Evolutionary conservation across 495 filamentous ascomycete species (phyloP).

Genomic region (Parathielavia hyrcaniae): DNA sequence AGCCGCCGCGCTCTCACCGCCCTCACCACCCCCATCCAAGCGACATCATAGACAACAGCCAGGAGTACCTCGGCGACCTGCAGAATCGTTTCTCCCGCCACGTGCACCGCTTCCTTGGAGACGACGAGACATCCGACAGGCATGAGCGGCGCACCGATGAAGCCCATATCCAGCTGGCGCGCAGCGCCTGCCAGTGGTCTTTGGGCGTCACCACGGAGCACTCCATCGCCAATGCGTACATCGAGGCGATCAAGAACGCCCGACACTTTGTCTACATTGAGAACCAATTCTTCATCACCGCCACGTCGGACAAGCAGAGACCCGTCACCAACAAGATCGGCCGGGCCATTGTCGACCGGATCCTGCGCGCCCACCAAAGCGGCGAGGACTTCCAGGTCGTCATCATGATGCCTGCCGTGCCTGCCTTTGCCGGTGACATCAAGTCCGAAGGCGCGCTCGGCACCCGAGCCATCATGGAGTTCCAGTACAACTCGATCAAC

Average conservation of each 20-base stretch:
- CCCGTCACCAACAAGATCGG: slow-evolving; percentile 86
- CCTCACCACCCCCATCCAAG: slow-evolving; percentile 19
- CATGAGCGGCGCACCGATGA: slow-evolving; percentile 13
- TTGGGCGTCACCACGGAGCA: slow-evolving; percentile 64
- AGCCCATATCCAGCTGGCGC: slow-evolving; percentile 38
- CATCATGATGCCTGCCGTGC: slow-evolving; percentile 80
- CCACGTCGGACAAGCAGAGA: slow-evolving; percentile 65
- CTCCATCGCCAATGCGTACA: slow-evolving; percentile 86
- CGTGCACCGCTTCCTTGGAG: slow-evolving; percentile 32
- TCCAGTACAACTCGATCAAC: slow-evolving; percentile 70
- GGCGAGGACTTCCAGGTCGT: slow-evolving; percentile 76
- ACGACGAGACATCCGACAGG: slow-evolving; percentile 14
- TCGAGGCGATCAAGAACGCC: slow-evolving; percentile 70
- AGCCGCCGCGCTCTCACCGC: slow-evolving; percentile 22
- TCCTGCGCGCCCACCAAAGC: slow-evolving; percentile 66
- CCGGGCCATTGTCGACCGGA: slow-evolving; percentile 79
- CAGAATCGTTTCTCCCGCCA: slow-evolving; percentile 42
- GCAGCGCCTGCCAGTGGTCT: slow-evolving; percentile 66
- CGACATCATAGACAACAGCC: slow-evolving; percentile 23
- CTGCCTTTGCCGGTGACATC: slow-evolving; percentile 86
- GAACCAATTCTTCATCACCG: slow-evolving; percentile 98
- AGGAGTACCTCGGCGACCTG: slow-evolving; percentile 39
- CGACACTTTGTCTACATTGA: slow-evolving; percentile 90
- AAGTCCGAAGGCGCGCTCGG: slow-evolving; percentile 70
- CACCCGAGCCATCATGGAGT: slow-evolving; percentile 94